Evolutionary conservation across 2,329 filamentous ascomycete genomes (phyloP).

Genomic region (Pseudogymnoascus verrucosus): DNA sequence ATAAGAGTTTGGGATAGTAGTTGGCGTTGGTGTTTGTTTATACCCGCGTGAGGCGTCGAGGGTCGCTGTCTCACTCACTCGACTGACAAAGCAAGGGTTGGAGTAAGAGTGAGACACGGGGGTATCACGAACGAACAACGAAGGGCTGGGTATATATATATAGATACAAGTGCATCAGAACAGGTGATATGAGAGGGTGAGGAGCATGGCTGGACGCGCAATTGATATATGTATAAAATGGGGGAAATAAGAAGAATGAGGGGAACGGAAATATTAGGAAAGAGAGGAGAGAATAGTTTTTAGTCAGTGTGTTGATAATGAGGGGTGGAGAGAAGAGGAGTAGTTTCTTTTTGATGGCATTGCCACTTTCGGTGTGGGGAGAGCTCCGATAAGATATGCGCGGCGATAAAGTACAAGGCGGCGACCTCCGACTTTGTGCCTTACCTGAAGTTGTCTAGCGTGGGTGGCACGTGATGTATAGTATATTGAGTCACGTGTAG

Average conservation of each 20-base stretch:
- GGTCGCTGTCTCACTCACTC: background rate
- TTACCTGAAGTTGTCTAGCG: background rate
- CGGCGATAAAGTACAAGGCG: background rate
- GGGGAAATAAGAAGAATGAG: background rate
- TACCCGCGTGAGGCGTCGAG: background rate
- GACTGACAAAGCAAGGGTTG: background rate
- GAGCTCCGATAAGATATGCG: constrained; percentile 7
- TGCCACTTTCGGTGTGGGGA: constrained; percentile 7
- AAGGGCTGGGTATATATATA: constrained; percentile 1
- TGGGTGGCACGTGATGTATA: background rate
- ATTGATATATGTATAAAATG: background rate
- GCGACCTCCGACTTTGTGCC: background rate
- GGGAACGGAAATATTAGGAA: constrained; percentile 1
- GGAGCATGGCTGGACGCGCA: background rate
- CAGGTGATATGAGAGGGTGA: background rate
- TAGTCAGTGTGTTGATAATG: background rate
- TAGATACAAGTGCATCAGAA: constrained; percentile 7
- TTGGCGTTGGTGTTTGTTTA: background rate
- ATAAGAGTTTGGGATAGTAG: background rate
- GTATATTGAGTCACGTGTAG: background rate
- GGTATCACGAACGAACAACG: background rate
- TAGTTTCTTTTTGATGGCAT: background rate
- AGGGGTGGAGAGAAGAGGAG: background rate
- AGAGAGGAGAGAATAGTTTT: background rate
- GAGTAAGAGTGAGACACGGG: background rate